A percentile compares a stretch with the other conserved stretches of the same genome.
Conservation (phyloP, 2,329 filamentous ascomycete species). For the Stachybotrys chlorohalonatus region DNA sequence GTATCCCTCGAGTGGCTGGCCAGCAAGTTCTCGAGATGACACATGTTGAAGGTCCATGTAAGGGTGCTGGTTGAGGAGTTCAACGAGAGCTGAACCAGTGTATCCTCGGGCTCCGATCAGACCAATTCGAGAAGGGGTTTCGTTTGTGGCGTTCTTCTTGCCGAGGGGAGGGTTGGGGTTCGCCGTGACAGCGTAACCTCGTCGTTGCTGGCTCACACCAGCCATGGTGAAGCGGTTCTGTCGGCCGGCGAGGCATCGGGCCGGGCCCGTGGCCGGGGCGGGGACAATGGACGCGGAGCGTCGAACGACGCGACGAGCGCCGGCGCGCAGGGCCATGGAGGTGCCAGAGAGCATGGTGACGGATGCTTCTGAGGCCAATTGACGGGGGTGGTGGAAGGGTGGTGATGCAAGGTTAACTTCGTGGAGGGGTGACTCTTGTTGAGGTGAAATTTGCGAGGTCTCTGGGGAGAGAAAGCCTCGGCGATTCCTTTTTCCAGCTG, state of each 20-base stretch:
- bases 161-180: conserved; percentile 80
- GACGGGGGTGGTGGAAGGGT: background rate
- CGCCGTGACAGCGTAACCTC: conserved; percentile 28
- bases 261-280: background rate
- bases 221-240: conserved; percentile 2
- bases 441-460: background rate
- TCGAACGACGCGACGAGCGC: conserved; percentile 6
- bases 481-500: no score
- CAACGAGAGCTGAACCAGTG: conserved; percentile 85
- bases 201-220: conserved; percentile 1
- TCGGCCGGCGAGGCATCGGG: conserved; percentile 1
- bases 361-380: conserved; percentile 5
- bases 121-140: conserved; percentile 68
- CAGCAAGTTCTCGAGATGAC: conserved; percentile 84
- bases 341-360: conserved; percentile 9
- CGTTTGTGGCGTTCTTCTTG: conserved; percentile 79
- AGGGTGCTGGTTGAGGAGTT: conserved; percentile 78
- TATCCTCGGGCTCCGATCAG: conserved; percentile 90
- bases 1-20: conserved; percentile 82
- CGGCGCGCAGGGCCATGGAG: conserved; percentile 5
- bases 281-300: conserved; percentile 8
- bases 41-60: conserved; percentile 86
- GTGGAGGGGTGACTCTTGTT: background rate
- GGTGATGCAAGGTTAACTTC: background rate
- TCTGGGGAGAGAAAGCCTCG: no score